A percentile compares a stretch with the other conserved stretches of the same genome.
Evolutionary conservation across 768 basidiomycete genomes (phyloP).

Genomic region (Naganishia friedmannii): DNA sequence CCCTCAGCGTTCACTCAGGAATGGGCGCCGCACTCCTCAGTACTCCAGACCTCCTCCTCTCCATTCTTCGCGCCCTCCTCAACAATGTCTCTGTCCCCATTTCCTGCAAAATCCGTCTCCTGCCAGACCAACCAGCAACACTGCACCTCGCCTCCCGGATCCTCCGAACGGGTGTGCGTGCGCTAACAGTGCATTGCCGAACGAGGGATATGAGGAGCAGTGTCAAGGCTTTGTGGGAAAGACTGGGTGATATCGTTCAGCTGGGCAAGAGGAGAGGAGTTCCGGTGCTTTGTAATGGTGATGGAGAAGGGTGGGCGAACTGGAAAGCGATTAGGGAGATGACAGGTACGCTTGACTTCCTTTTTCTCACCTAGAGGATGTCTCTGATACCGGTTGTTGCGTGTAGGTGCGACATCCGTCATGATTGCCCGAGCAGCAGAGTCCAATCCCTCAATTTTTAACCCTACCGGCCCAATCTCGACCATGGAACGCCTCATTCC

Average conservation of each 20-base stretch:
- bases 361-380: not conserved
- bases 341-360: slow-evolving; percentile 61
- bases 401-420: slow-evolving; percentile 73
- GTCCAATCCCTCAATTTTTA: slow-evolving; percentile 85
- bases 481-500: slow-evolving; percentile 72
- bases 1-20: slow-evolving; percentile 58
- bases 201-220: slow-evolving; percentile 84
- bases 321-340: slow-evolving; percentile 68
- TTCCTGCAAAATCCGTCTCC: slow-evolving; percentile 87
- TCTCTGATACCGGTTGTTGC: slow-evolving; percentile 11
- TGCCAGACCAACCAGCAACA: slow-evolving; percentile 83
- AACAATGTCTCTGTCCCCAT: slow-evolving; percentile 74
- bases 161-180: slow-evolving; percentile 78
- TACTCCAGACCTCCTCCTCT: slow-evolving; percentile 84
- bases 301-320: slow-evolving; percentile 76
- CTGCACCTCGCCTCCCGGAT: slow-evolving; percentile 84
- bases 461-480: slow-evolving; percentile 59
- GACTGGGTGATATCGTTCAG: slow-evolving; percentile 79
- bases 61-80: slow-evolving; percentile 77
- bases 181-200: slow-evolving; percentile 90
- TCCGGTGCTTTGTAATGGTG: slow-evolving; percentile 92
- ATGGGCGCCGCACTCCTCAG: slow-evolving; percentile 96
- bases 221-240: slow-evolving; percentile 72
- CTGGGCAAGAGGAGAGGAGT: slow-evolving; percentile 75
- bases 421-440: slow-evolving; percentile 98